Conservation (phyloP, 1,284 basidiomycete species). For the Apiotrichum laibachii region DNA sequence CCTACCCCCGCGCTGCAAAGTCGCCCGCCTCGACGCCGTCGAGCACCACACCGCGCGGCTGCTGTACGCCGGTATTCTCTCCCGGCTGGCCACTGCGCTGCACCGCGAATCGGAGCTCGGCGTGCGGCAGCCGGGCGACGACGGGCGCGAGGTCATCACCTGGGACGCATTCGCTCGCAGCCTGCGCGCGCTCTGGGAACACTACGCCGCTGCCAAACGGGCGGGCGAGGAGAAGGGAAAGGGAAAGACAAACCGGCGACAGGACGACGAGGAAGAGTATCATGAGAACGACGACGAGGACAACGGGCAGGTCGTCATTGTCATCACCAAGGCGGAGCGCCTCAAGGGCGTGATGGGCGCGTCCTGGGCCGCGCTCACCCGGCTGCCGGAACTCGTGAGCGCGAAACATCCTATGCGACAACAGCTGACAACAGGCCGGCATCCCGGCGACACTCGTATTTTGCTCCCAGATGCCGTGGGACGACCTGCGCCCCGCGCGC, state of each 20-base stretch:
- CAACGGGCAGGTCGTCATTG: slow-evolving; percentile 57
- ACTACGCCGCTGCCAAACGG: slow-evolving; percentile 21
- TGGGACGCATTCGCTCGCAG: slow-evolving; percentile 69
- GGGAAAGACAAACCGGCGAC: slow-evolving; percentile 9
- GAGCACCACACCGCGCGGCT: slow-evolving; percentile 64
- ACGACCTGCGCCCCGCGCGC: slow-evolving; percentile 65
- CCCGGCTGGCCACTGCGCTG: slow-evolving; percentile 56
- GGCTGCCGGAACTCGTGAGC: slow-evolving; percentile 70
- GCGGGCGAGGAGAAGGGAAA: slow-evolving; percentile 12
- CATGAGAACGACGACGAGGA: slow-evolving; percentile 31
- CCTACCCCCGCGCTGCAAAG: slow-evolving; percentile 47
- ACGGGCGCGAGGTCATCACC: slow-evolving; percentile 55
- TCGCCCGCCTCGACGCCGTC: slow-evolving; percentile 61
- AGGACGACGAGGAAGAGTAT: slow-evolving; percentile 8
- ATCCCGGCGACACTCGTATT: slow-evolving; percentile 61
- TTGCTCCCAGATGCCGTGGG: slow-evolving; percentile 68
- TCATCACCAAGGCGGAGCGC: slow-evolving; percentile 68
- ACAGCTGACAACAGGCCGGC: slow-evolving; percentile 32
- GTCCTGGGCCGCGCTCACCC: slow-evolving; percentile 65
- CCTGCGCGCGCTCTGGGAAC: slow-evolving; percentile 50
- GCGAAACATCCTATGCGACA: accelerated
- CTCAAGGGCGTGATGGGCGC: slow-evolving; percentile 63
- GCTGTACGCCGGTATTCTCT: slow-evolving; percentile 66
- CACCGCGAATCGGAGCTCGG: slow-evolving; percentile 25
- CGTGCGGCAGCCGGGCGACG: slow-evolving; percentile 40